Evolutionary conservation across 2,329 filamentous ascomycete genomes (phyloP), one percentile per base, ranked within the genome.

Genomic region (Monosporascus sp.): DNA sequence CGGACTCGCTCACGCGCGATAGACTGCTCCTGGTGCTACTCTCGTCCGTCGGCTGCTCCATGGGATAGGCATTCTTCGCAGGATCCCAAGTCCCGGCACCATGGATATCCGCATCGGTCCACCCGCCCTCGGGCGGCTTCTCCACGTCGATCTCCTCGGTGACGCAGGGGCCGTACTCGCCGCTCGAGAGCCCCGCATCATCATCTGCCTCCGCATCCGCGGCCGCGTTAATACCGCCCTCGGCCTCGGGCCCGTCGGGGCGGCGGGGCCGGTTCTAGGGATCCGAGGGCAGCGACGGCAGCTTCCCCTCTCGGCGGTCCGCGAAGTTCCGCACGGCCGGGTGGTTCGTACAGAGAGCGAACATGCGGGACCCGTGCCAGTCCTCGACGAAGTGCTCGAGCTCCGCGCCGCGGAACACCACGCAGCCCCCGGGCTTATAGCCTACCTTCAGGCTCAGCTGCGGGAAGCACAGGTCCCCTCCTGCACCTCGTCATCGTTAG

Each of bases 281-380:
- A 38, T 11, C 18, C 7, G 36, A 34, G 3, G 50, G 46, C 45
- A 37, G 6, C 15, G 45, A 17, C 11, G 46, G 45, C 5, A 37
- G 41, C 20, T 39, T 49, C 14, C 46, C 27, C 11, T 45, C 17
- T 22, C 24, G 22, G 9, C 52, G 38, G 24, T 45, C 25, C 14
- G 42, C 45, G 24, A 48, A 49, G 45, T 54, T 51, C 11, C 49
- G 41, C n/a, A 51, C 46, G 11, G 52, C 27, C 38, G 51, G 49
- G 46, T 54, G 39, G 39, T 54, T 51, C 18, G 52, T 54, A 25
- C 18, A 47, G 4, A 41, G 20, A 9, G 51, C 31, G 38, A 54
- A 51, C 37, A 51, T 45, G 18, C 52, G 44, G n/a, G 48, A 44
- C 18, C 52, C 49, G 5, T 34, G 36, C 52, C 52, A 51, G 49